Conservation (phyloP, 1,139 yeast genomes). For the Yamadazyma aaseri region DNA sequence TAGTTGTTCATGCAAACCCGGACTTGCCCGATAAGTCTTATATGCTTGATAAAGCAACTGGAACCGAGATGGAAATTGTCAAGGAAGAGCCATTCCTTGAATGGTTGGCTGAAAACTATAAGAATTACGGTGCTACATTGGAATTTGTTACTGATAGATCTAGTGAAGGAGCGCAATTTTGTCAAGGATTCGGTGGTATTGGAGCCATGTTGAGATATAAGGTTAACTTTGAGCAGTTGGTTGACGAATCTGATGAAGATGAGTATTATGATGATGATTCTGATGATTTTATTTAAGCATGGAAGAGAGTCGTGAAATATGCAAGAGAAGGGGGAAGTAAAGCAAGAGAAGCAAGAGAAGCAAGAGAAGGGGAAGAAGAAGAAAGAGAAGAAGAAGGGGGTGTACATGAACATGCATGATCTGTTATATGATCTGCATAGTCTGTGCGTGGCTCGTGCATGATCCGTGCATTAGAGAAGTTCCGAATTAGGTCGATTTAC, state of each 20-base stretch:
- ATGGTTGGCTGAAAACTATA: conserved; percentile 97
- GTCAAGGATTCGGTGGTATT: conserved; percentile 97
- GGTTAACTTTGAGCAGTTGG: conserved; percentile 93
- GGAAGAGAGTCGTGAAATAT: not conserved
- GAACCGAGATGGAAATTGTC: conserved; percentile 83
- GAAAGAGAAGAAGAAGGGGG: too few species aligned
- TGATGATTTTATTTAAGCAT: conserved; percentile 51
- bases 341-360: too few species aligned
- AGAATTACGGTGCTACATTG: conserved; percentile 87
- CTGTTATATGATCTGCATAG: too few species aligned
- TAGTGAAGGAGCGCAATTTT: conserved; percentile 97
- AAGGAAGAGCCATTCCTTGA: conserved; percentile 84
- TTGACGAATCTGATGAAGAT: conserved; percentile 80
- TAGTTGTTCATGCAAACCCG: conserved; percentile 72
- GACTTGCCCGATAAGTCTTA: conserved; percentile 73
- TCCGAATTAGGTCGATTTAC: too few species aligned
- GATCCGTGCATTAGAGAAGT: too few species aligned
- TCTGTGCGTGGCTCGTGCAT: too few species aligned
- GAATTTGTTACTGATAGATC: conserved; percentile 97
- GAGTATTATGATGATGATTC: conserved; percentile 80
- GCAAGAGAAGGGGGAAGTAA: conserved; percentile 1
- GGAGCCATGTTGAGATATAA: conserved; percentile 96
- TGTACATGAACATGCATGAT: too few species aligned
- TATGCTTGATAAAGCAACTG: conserved; percentile 79
- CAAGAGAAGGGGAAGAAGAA: too few species aligned